A percentile compares a stretch with the other conserved stretches of the same genome.
Evolutionary conservation across 805 yeast species (phyloP).

Genomic region (Isabelozyma pseudorhagii): DNA sequence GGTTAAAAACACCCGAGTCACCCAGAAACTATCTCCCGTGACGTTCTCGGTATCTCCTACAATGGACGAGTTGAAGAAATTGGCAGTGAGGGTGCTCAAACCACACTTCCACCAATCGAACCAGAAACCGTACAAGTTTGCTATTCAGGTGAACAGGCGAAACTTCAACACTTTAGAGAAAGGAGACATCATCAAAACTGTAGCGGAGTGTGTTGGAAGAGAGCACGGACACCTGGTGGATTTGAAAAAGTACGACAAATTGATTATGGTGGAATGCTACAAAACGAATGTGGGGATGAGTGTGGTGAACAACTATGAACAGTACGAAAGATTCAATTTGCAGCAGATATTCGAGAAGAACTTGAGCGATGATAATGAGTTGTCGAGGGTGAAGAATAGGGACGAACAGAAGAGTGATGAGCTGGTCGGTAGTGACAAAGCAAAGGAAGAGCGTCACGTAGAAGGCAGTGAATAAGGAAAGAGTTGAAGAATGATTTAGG

Average conservation of each 20-base stretch:
- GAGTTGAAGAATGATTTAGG: no score
- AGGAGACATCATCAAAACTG: constrained; percentile 65
- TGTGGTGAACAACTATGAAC: constrained; percentile 65
- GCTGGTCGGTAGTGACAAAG: not conserved
- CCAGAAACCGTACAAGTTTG: constrained; percentile 54
- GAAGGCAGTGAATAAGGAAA: no score
- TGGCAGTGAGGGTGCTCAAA: constrained; percentile 57
- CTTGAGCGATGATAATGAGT: constrained; percentile 2
- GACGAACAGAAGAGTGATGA: constrained; percentile 8
- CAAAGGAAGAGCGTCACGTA: no score
- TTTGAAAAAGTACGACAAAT: constrained; percentile 71
- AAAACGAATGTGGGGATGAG: constrained; percentile 86
- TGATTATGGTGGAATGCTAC: constrained; percentile 83
- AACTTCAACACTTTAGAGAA: constrained; percentile 73
- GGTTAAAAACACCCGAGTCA: constrained; percentile 61
- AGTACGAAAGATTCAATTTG: constrained; percentile 67
- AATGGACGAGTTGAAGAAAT: constrained; percentile 58
- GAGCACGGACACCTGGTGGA: constrained; percentile 75
- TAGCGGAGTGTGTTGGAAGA: constrained; percentile 71
- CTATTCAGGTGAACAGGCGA: constrained; percentile 76
- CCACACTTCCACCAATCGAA: constrained; percentile 59
- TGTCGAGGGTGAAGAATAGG: constrained; percentile 1
- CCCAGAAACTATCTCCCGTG: constrained; percentile 80
- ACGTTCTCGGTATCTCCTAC: constrained; percentile 71
- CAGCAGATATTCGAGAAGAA: constrained; percentile 69